Evolutionary conservation across 306 rosid genomes (phyloP).

Genomic region (Rosa rugosa): DNA sequence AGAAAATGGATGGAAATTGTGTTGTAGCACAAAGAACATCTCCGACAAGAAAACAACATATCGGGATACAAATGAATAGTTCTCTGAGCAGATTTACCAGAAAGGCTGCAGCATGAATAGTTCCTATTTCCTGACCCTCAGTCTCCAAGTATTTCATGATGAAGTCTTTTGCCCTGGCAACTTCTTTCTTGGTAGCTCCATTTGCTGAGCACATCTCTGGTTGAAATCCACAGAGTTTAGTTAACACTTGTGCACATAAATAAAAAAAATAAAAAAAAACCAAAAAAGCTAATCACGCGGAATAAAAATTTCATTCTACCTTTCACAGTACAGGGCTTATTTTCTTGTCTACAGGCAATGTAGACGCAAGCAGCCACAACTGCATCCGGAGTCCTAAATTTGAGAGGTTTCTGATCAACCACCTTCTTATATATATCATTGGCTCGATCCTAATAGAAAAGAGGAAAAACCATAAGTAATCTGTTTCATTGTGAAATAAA

Average conservation of each 20-base stretch:
- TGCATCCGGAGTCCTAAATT: conserved; percentile 8
- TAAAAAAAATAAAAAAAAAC: neutral
- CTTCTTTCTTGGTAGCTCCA: conserved; percentile 16
- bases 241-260: neutral
- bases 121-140: conserved; percentile 12
- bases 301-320: neutral
- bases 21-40: neutral
- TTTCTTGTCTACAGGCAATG: conserved; percentile 21
- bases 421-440: conserved; percentile 13
- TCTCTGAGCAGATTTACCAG: neutral
- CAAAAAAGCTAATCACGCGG: neutral
- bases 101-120: conserved; percentile 17
- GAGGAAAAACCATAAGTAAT: conserved; percentile 4
- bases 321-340: conserved; percentile 13
- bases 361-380: conserved; percentile 21
- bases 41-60: neutral
- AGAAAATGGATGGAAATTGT: no score
- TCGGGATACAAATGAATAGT: neutral
- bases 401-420: conserved; percentile 11
- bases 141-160: conserved; percentile 1
- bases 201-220: conserved; percentile 13
- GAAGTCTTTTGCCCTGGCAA: conserved; percentile 6
- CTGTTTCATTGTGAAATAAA: no score
- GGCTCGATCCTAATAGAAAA: conserved; percentile 13
- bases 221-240: neutral